These are phyloP conservation scores for Eucommia ulmoides DNA, from an alignment of 257 asterid genomes.

Conservation along the genomic window DNA sequence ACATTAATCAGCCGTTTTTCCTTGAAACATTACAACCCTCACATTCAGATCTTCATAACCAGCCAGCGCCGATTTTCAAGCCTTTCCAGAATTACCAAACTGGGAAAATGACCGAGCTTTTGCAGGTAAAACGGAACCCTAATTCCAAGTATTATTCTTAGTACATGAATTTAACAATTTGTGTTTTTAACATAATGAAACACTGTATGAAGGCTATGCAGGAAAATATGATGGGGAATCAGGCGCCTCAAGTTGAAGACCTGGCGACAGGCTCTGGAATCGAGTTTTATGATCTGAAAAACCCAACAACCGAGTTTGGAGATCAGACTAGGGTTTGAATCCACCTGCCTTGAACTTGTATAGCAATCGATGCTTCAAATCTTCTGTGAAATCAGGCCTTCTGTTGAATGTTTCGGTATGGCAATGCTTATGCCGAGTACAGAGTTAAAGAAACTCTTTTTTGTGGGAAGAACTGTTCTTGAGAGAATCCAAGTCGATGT, in stretches of 20 bases:
- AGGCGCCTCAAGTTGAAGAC: slow-evolving; percentile 21
- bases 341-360: too few species aligned
- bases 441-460: too few species aligned
- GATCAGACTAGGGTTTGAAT: too few species aligned
- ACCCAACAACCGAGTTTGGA: slow-evolving; percentile 9
- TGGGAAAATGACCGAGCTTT: slow-evolving; percentile 92
- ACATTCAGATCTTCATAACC: slow-evolving; percentile 2
- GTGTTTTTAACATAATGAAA: background rate
- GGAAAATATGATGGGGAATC: slow-evolving; percentile 52
- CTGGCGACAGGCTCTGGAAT: slow-evolving; percentile 13
- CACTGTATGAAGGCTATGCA: slow-evolving; percentile 56
- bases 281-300: too few species aligned
- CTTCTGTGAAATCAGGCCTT: background rate
- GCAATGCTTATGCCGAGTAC: too few species aligned
- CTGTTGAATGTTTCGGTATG: background rate
- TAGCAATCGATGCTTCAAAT: too few species aligned
- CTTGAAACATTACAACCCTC: slow-evolving; percentile 13
- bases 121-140: slow-evolving; percentile 37
- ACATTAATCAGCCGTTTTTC: slow-evolving; percentile 12
- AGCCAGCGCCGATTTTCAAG: slow-evolving; percentile 22
- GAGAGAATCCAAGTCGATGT: too few species aligned
- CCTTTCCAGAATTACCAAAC: slow-evolving; percentile 34
- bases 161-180: background rate
- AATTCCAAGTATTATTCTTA: background rate
- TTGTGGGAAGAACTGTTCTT: too few species aligned